Evolutionary conservation across 768 basidiomycete species (phyloP).

Genomic region (Tylopilus sp.): DNA sequence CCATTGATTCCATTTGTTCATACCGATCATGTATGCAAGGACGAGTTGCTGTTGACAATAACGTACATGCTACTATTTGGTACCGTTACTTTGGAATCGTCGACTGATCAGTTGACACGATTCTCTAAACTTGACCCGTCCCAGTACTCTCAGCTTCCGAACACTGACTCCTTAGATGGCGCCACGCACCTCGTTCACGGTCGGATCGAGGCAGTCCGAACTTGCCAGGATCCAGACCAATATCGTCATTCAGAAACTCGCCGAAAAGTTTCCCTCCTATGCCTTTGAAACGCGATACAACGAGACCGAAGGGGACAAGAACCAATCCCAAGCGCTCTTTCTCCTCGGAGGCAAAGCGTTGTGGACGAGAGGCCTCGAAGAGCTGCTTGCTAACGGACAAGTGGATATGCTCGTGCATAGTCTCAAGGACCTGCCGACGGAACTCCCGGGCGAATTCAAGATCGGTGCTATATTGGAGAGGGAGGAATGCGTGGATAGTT

Average conservation of each 20-base stretch:
- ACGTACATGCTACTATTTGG: neutral
- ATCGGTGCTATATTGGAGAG: slow-evolving; percentile 83
- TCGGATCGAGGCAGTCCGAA: slow-evolving; percentile 85
- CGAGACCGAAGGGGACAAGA: slow-evolving; percentile 82
- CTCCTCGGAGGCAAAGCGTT: slow-evolving; percentile 86
- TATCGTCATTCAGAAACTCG: slow-evolving; percentile 64
- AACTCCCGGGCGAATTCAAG: slow-evolving; percentile 77
- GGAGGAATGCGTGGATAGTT: slow-evolving; percentile 84
- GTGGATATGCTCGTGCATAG: slow-evolving; percentile 94
- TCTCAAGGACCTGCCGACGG: slow-evolving; percentile 91
- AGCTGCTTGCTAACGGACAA: slow-evolving; percentile 61
- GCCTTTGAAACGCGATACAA: slow-evolving; percentile 55
- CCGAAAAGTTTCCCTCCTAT: slow-evolving; percentile 48
- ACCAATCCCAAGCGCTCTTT: slow-evolving; percentile 86
- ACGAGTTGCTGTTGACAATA: too few species aligned
- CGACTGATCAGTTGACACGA: neutral
- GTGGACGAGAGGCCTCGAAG: slow-evolving; percentile 97
- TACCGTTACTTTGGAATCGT: neutral
- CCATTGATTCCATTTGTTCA: neutral
- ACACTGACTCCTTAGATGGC: slow-evolving; percentile 10
- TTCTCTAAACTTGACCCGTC: neutral
- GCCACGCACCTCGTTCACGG: slow-evolving; percentile 48
- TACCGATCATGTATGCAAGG: neutral
- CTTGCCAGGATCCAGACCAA: slow-evolving; percentile 91
- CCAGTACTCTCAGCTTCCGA: neutral